phyloP scores from a whole-genome alignment of 257 asterid species.

The Petunia secreta region DNA sequence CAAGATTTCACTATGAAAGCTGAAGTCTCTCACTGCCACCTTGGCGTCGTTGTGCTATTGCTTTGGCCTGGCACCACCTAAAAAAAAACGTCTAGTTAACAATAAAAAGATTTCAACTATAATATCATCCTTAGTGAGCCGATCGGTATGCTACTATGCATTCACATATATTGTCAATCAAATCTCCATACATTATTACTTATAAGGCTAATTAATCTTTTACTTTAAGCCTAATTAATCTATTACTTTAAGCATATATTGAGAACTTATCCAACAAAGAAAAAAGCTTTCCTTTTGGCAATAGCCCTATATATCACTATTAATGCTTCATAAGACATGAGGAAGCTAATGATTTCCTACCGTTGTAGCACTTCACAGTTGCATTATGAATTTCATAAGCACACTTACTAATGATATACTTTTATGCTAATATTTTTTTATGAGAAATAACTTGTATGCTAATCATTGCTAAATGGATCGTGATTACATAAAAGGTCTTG shows the following conservation, averaged over 20 bases:
- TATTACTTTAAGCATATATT: not conserved
- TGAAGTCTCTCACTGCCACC: too few species aligned
- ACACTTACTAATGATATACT: not conserved
- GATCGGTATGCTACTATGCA: not conserved
- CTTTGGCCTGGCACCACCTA: too few species aligned
- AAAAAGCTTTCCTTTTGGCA: not conserved
- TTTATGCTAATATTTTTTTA: too few species aligned
- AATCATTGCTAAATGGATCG: conserved; percentile 13
- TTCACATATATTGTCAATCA: conserved; percentile 36
- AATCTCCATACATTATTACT: conserved; percentile 4
- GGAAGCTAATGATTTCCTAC: conserved; percentile 28
- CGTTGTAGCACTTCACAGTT: conserved; percentile 12
- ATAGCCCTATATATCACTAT: conserved; percentile 2
- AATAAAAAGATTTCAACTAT: too few species aligned
- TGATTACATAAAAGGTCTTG: conserved; percentile 5
- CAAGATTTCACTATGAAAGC: too few species aligned
- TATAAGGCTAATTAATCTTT: not conserved
- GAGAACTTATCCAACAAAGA: not conserved
- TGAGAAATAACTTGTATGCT: too few species aligned
- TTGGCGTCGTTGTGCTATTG: too few species aligned
- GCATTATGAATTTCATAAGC: conserved; percentile 19
- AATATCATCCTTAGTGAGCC: not conserved
- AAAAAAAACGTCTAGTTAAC: too few species aligned
- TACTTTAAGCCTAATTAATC: not conserved
- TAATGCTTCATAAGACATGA: conserved; percentile 28